Percentiles rank a stretch among this genome's conserved stretches.
These are phyloP conservation scores for Trypanosomatidae sp. DNA, from an alignment of 208 protist species.

Conservation along the genomic window DNA sequence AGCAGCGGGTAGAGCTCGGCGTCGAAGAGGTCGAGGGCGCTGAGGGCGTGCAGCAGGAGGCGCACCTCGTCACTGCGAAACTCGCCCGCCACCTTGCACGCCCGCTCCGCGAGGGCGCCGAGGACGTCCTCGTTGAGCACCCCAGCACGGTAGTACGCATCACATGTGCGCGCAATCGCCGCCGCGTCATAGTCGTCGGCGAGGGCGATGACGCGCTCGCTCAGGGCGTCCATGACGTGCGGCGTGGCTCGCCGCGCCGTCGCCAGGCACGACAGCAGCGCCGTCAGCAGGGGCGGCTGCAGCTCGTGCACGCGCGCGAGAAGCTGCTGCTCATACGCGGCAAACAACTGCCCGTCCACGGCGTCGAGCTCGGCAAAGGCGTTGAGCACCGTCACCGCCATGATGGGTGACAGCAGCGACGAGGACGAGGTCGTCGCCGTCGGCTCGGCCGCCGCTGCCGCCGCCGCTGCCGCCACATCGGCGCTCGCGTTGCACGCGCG, in stretches of 20 bases:
- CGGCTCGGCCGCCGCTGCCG: too few relatives aligned
- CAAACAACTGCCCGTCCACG: conserved; percentile 66
- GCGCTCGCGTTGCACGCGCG: conserved; percentile 21
- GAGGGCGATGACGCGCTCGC: conserved; percentile 29
- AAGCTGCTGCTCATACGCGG: conserved; percentile 48
- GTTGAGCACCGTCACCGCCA: conserved; percentile 71
- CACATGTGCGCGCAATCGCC: conserved; percentile 58
- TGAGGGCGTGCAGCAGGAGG: conserved; percentile 51
- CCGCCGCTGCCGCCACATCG: too few relatives aligned
- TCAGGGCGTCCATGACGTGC: conserved; percentile 34
- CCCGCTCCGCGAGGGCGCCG: conserved; percentile 74
- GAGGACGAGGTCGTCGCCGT: too few relatives aligned
- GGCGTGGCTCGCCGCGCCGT: conserved; percentile 24
- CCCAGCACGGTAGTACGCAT: conserved; percentile 60
- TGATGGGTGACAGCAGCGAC: too few relatives aligned
- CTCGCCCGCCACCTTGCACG: conserved; percentile 58
- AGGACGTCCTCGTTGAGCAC: conserved; percentile 67
- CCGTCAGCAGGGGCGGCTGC: conserved; percentile 50
- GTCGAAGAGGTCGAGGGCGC: conserved; percentile 81
- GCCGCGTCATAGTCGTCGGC: conserved; percentile 58
- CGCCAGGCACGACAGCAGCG: conserved; percentile 42
- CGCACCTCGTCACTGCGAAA: conserved; percentile 71
- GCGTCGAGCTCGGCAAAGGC: conserved; percentile 62
- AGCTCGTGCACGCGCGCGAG: conserved; percentile 35
- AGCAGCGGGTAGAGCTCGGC: conserved; percentile 83